Percentiles rank a stretch among this genome's conserved stretches.
Evolutionary conservation across 176 grass and related monocot species (phyloP).

Genomic region (Melocanna baccifera): DNA sequence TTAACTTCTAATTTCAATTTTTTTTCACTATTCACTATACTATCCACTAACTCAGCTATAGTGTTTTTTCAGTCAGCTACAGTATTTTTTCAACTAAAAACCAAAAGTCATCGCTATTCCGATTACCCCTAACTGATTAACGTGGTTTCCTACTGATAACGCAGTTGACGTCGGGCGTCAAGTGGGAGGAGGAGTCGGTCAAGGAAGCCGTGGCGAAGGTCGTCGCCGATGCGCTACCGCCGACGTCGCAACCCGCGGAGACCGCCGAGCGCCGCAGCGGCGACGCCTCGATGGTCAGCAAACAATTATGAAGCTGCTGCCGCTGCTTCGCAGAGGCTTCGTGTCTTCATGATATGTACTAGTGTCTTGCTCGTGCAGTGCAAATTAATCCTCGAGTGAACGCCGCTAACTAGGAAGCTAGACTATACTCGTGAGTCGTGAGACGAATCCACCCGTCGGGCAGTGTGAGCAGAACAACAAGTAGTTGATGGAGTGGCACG

Average conservation of each 20-base stretch:
- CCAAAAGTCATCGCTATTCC: too few relatives aligned
- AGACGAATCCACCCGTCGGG: not conserved
- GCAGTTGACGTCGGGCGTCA: not conserved
- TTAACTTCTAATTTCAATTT: too few relatives aligned
- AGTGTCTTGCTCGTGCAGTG: not conserved
- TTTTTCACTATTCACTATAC: too few relatives aligned
- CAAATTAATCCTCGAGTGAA: not conserved
- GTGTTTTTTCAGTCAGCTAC: too few relatives aligned
- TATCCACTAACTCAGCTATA: too few relatives aligned
- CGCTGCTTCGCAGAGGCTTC: not conserved
- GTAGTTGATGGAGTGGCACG: not conserved
- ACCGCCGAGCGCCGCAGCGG: not conserved
- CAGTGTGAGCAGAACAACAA: not conserved
- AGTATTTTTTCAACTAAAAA: too few relatives aligned
- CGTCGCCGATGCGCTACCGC: slow-evolving; percentile 1
- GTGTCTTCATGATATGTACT: not conserved
- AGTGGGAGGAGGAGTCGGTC: slow-evolving; percentile 26
- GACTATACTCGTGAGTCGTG: too few relatives aligned
- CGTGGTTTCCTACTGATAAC: not conserved
- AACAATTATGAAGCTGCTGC: not conserved
- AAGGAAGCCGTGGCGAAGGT: slow-evolving; percentile 35
- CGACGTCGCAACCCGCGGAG: not conserved
- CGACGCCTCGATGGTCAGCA: not conserved
- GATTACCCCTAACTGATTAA: too few relatives aligned
- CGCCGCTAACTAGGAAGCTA: not conserved